phyloP scores from a whole-genome alignment of 352 stramenopile species.

The Hyaloperonospora arabidopsidis region DNA sequence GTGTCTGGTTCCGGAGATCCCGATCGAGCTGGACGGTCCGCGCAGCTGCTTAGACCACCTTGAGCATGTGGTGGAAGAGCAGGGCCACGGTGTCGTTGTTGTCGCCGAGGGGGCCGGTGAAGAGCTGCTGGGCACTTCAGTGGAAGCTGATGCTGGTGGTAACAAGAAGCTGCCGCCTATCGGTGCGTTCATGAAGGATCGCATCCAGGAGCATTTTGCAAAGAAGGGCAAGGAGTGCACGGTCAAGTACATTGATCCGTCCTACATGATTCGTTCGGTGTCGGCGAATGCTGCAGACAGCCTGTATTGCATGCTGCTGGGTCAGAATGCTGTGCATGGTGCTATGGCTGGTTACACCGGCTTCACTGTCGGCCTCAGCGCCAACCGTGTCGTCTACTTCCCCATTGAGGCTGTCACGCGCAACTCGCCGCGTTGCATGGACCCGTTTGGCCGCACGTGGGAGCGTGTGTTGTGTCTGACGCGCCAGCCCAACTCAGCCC shows the following conservation, averaged over 20 bases:
- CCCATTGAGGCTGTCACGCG: conserved; percentile 80
- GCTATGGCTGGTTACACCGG: conserved; percentile 97
- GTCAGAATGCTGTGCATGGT: conserved; percentile 97
- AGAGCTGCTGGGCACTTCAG: conserved; percentile 89
- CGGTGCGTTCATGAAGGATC: conserved; percentile 94
- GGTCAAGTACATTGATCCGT: conserved; percentile 98
- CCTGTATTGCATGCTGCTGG: conserved; percentile 96
- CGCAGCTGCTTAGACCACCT: conserved; percentile 89
- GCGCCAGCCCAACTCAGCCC: conserved; percentile 89
- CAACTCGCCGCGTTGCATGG: conserved; percentile 86
- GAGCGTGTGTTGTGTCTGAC: conserved; percentile 93
- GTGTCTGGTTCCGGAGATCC: conserved; percentile 96
- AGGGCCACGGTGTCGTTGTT: conserved; percentile 96
- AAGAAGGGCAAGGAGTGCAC: conserved; percentile 81
- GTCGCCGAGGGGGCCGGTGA: conserved; percentile 96
- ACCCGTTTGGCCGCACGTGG: conserved; percentile 85
- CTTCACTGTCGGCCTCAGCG: conserved; percentile 95
- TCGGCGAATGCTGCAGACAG: conserved; percentile 90
- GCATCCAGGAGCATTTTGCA: conserved; percentile 92
- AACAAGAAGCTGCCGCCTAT: conserved; percentile 96
- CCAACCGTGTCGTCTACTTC: conserved; percentile 93
- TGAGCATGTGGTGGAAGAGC: conserved; percentile 86
- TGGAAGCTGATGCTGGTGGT: conserved; percentile 85
- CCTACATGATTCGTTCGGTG: conserved; percentile 94
- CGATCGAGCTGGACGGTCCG: conserved; percentile 91